Evolutionary conservation across 495 filamentous ascomycete species (phyloP).

Genomic region (Haplographium delicatum): DNA sequence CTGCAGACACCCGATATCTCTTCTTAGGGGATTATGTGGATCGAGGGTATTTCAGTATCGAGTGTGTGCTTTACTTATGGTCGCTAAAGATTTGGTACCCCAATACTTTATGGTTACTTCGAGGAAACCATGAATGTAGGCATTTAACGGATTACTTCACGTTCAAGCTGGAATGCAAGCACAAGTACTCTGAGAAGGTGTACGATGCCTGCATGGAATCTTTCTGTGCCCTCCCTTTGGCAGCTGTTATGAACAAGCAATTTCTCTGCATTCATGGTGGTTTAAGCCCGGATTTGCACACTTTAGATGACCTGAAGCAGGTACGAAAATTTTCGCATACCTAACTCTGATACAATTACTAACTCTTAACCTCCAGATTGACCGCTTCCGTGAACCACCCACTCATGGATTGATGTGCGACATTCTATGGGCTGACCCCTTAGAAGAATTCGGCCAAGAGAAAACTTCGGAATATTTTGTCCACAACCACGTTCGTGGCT

Average conservation of each 20-base stretch:
- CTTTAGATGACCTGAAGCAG: conserved; percentile 84
- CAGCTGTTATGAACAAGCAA: conserved; percentile 99
- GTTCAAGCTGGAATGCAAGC: conserved; percentile 98
- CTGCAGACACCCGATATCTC: conserved; percentile 90
- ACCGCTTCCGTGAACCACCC: conserved; percentile 94
- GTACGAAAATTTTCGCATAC: too few relatives aligned
- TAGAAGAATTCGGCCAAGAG: conserved; percentile 99
- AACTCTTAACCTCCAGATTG: too few relatives aligned
- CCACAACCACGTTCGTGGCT: conserved; percentile 96
- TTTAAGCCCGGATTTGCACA: conserved; percentile 91
- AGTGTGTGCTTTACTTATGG: conserved; percentile 98
- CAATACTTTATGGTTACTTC: conserved; percentile 91
- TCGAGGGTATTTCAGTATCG: conserved; percentile 96
- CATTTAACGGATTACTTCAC: conserved; percentile 99
- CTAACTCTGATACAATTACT: too few relatives aligned
- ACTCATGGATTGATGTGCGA: conserved; percentile 99
- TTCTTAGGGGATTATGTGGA: conserved; percentile 98
- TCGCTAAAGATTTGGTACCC: conserved; percentile 99
- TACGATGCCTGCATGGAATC: conserved; percentile 99
- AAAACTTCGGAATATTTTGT: conserved; percentile 96
- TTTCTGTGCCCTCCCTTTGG: conserved; percentile 90
- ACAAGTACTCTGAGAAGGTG: conserved; percentile 94
- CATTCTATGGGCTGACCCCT: conserved; percentile 95
- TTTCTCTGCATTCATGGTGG: conserved; percentile 98
- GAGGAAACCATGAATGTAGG: conserved; percentile 97